phyloP scores from a whole-genome alignment of 169 alveolate genomes.

The Eimeria tenella region DNA sequence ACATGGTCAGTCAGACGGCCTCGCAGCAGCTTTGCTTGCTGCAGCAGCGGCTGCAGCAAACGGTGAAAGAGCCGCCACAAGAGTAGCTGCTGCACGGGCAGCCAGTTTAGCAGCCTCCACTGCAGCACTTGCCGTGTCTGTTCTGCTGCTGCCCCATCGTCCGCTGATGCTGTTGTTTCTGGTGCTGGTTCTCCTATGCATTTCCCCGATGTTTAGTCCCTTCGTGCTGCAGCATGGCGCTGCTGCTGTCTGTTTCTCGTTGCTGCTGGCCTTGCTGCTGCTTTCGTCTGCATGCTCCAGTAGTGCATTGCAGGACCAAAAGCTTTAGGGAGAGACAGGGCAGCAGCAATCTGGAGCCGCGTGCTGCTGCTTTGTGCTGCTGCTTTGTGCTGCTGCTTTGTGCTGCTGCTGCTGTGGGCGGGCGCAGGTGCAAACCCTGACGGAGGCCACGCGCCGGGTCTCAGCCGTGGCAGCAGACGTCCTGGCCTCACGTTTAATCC shows the following conservation, averaged over 20 bases:
- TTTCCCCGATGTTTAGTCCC: too few species aligned
- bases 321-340: not conserved
- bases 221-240: too few species aligned
- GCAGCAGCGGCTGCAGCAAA: too few species aligned
- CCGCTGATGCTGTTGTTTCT: too few species aligned
- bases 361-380: not conserved
- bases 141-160: too few species aligned
- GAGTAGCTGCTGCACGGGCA: too few species aligned
- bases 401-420: not conserved
- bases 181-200: too few species aligned
- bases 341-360: not conserved
- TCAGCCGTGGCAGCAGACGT: conserved; percentile 67
- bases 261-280: not conserved
- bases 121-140: too few species aligned
- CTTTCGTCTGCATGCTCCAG: not conserved
- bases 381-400: not conserved
- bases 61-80: too few species aligned
- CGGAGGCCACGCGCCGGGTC: conserved; percentile 67
- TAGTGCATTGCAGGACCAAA: not conserved
- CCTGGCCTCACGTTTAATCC: conserved; percentile 61
- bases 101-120: too few species aligned
- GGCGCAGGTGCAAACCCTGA: conserved; percentile 61
- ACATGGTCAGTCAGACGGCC: conserved; percentile 44
- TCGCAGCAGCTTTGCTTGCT: too few species aligned
- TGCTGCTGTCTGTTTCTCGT: too few species aligned